Evolutionary conservation across 2,329 filamentous ascomycete species (phyloP).

Genomic region (Alternaria sp.): DNA sequence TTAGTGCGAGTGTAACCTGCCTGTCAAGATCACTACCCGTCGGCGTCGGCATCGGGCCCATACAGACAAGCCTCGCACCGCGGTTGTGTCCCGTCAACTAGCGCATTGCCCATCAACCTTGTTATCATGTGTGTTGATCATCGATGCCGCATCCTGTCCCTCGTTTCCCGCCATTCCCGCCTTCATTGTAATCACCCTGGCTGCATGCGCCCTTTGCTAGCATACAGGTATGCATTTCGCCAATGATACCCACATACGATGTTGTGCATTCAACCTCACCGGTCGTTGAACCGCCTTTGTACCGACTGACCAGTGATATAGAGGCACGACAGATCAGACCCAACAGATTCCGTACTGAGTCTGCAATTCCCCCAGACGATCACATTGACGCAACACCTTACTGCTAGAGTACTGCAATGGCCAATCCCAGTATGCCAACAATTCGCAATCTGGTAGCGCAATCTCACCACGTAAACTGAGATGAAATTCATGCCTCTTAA

Average conservation of each 20-base stretch:
- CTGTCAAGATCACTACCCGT: slow-evolving; percentile 39
- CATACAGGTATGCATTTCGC: slow-evolving; percentile 8
- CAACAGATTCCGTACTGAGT: slow-evolving; percentile 24
- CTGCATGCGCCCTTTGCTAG: slow-evolving; percentile 24
- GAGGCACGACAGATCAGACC: slow-evolving; percentile 13
- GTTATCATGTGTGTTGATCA: slow-evolving; percentile 27
- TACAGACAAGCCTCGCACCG: slow-evolving; percentile 21
- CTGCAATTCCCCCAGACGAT: slow-evolving; percentile 26
- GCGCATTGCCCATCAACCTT: slow-evolving; percentile 25
- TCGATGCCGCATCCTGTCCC: slow-evolving; percentile 36
- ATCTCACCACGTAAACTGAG: neutral
- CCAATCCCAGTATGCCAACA: slow-evolving; percentile 20
- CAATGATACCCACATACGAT: neutral
- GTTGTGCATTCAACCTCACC: slow-evolving; percentile 1
- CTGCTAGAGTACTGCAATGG: slow-evolving; percentile 13
- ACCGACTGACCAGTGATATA: slow-evolving; percentile 1
- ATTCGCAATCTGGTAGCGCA: slow-evolving; percentile 24
- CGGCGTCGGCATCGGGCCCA: slow-evolving; percentile 18
- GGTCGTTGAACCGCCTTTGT: slow-evolving; percentile 13
- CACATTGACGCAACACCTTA: slow-evolving; percentile 14
- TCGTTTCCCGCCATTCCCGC: slow-evolving; percentile 36
- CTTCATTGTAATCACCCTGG: slow-evolving; percentile 24
- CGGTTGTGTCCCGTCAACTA: slow-evolving; percentile 31
- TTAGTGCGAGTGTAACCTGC: slow-evolving; percentile 35
- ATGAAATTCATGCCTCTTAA: slow-evolving; percentile 5